These are phyloP conservation scores for Calonectria pseudoreteaudii DNA, from an alignment of 2,329 filamentous ascomycete genomes.

Conservation along the genomic window DNA sequence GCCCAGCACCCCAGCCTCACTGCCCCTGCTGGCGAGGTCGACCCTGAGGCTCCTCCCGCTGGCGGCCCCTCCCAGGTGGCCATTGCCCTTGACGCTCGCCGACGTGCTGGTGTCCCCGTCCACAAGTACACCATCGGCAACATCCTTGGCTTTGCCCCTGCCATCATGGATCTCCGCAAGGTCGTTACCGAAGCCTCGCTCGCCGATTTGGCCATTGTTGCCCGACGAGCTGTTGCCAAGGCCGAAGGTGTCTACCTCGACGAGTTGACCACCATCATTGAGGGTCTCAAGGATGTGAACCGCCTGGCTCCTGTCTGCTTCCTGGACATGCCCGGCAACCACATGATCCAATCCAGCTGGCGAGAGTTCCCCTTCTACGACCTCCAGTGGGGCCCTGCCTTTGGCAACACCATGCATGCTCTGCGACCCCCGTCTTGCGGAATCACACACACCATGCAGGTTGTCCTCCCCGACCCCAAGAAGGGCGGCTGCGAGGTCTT, in stretches of 20 bases:
- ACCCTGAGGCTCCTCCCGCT: not conserved
- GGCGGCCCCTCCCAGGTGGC: slow-evolving; percentile 20
- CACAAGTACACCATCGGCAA: slow-evolving; percentile 27
- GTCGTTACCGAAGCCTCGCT: slow-evolving; percentile 24
- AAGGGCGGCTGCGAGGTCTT: slow-evolving; percentile 21
- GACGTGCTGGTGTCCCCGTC: slow-evolving; percentile 15
- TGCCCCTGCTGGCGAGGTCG: not conserved
- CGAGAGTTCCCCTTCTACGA: slow-evolving; percentile 29
- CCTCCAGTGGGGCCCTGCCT: slow-evolving; percentile 20
- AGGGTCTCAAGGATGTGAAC: slow-evolving; percentile 18
- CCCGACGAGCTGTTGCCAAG: slow-evolving; percentile 19
- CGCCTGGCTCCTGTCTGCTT: slow-evolving; percentile 19
- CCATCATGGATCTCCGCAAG: slow-evolving; percentile 20
- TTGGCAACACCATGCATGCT: slow-evolving; percentile 19
- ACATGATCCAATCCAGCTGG: slow-evolving; percentile 27
- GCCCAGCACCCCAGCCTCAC: slow-evolving; percentile 19
- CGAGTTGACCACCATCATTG: slow-evolving; percentile 17
- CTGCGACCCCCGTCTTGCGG: slow-evolving; percentile 17
- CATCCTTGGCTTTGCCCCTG: slow-evolving; percentile 25
- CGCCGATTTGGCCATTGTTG: slow-evolving; percentile 23
- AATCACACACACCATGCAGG: slow-evolving; percentile 28
- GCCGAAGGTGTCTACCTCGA: slow-evolving; percentile 15
- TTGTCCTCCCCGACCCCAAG: slow-evolving; percentile 25
- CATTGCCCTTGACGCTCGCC: slow-evolving; percentile 26
- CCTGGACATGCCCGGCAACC: slow-evolving; percentile 26